Evolutionary conservation across 73 alveolate genomes (phyloP), one percentile per base, ranked within the genome.

Genomic region (Paraurostyla sp.): DNA sequence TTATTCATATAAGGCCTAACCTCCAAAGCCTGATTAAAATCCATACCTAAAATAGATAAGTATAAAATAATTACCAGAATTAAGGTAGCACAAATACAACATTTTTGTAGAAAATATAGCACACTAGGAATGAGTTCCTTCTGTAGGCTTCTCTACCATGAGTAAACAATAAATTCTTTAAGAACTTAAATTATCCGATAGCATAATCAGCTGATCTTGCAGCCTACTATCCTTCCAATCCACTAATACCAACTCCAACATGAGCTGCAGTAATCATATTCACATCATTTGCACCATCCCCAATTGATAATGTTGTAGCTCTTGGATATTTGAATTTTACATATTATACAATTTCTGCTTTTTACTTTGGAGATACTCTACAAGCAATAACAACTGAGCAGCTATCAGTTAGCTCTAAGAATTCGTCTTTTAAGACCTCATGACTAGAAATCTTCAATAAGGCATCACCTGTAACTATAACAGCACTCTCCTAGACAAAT

Each of bases 201-300:
- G 98, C 97, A 92, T 91, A 97, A 92, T 97, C 99, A 13, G 97
- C 85, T 59, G 93, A 92, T 83, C 97, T 88, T 7, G 99, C 98
- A 0, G 99, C 99, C 68, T 97, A 97, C 88, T 92, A 87, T 16
- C 99, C 99, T 96, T 97, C 99, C 9, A 95, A 92, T 0, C 99
- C 99, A 48, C 92, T 87, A 43, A 97, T 96, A 0, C 99, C 99
- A 41, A 97, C 90, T 27, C 99, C 99, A 0, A 97, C 97, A 91
- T 93, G 94, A 9, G 99, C 99, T 7, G 98, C 83, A 4, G 98
- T 95, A 49, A 97, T 97, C 99, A 97, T 97, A 93, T 96, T 97
- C 11, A 97, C 99, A 89, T 97, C 99, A 89, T 97, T 97, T 18
- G 99, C 99, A 40, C 99, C 99, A 93, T 97, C 99, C 22, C 99